A percentile compares a stretch with the other conserved stretches of the same genome.
phyloP scores from a whole-genome alignment of 192 early-diverging fungal genomes.

The Coemansia sp. region DNA sequence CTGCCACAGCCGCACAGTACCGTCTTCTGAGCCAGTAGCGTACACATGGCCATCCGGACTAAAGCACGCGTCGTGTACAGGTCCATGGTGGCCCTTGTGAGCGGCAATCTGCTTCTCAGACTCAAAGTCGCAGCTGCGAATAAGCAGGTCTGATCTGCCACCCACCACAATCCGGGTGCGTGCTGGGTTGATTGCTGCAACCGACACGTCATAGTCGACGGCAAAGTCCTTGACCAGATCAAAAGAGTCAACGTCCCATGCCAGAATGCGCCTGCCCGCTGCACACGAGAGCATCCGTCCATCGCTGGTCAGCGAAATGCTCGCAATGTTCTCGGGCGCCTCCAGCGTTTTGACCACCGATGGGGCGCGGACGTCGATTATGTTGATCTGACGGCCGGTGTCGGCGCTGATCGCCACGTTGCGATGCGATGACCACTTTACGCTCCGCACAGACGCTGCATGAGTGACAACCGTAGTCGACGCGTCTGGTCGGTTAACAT shows the following conservation, averaged over 20 bases:
- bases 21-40: constrained; percentile 89
- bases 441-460: constrained; percentile 35
- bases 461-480: constrained; percentile 40
- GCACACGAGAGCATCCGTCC: constrained; percentile 74
- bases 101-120: constrained; percentile 73
- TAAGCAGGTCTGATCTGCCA: constrained; percentile 78
- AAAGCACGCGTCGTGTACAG: constrained; percentile 85
- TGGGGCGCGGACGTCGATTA: constrained; percentile 75
- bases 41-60: constrained; percentile 91
- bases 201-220: constrained; percentile 70
- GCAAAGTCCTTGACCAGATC: constrained; percentile 58
- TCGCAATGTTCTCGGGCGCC: constrained; percentile 66
- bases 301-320: constrained; percentile 73
- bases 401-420: constrained; percentile 63
- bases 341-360: constrained; percentile 60
- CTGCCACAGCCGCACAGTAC: constrained; percentile 90
- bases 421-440: constrained; percentile 44
- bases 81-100: constrained; percentile 90
- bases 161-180: constrained; percentile 79
- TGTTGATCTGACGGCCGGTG: constrained; percentile 58
- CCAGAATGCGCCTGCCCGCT: constrained; percentile 71
- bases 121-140: constrained; percentile 81
- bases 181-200: constrained; percentile 79
- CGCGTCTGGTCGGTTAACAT: constrained; percentile 57
- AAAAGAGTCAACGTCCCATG: constrained; percentile 72